Evolutionary conservation across 2,329 filamentous ascomycete genomes (phyloP), one percentile per base, ranked within the genome.

Genomic region (Colletotrichum tropicicola): DNA sequence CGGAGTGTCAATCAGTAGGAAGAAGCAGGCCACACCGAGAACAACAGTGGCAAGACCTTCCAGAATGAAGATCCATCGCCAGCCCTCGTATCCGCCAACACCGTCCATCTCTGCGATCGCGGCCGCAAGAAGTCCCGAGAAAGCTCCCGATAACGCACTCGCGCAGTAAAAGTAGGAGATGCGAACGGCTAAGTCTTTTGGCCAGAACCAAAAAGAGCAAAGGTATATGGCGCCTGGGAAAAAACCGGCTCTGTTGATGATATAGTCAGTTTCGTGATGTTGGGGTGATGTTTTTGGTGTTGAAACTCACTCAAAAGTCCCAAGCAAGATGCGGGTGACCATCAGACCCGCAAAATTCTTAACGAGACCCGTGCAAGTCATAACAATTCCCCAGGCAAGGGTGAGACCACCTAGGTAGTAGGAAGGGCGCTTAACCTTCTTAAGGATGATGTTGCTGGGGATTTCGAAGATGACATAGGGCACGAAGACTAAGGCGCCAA

Each of bases 141-240:
- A 90, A 0, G 86, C 90, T 0, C 90, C 90, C 0, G 89, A 88
- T 0, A 92, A 78, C 0, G 91, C 89, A 1, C 90, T 90, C 0
- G 89, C 89, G 4, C 88, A 90, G 78, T 92, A 92, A 79, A 92
- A 91, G 32, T 91, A 87, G 3, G 89, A 43, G 90, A 88, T 86
- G 65, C 72, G 55, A 52, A 69, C 13, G 66, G 66, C 56, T 49
- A 70, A n/a, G 68, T 61, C 65, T 69, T 81, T 68, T 8, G 69
- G 69, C 68, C 75, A 74, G 64, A 92, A 90, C 1, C 85, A 88
- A 2, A 91, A 81, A 49, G 70, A 69, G 21, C 68, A 69, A 3
- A 73, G 62, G 69, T 90, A 90, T 76, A 84, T 55, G 74, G 84
- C 68, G 76, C 90, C 84, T 3, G 3, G 85, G 84, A 68, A 86